phyloP scores from a whole-genome alignment of 768 basidiomycete genomes.

The Imleria badia region DNA sequence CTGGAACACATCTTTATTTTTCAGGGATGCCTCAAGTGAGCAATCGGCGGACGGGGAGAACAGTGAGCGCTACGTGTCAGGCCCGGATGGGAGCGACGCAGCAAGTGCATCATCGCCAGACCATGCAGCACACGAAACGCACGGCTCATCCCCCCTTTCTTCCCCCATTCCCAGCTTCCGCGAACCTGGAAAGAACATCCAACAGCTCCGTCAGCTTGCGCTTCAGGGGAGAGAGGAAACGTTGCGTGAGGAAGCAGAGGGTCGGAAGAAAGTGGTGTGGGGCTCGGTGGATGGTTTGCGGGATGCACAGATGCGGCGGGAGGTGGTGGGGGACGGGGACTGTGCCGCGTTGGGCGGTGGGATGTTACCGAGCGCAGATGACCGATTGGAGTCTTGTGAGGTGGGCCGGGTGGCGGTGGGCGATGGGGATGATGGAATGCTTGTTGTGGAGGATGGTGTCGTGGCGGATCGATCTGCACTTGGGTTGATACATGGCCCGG shows the following conservation, averaged over 20 bases:
- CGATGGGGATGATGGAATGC: background rate
- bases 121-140: background rate
- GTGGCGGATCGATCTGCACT: background rate
- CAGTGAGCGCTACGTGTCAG: background rate
- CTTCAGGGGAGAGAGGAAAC: conserved; percentile 44
- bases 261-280: conserved; percentile 48
- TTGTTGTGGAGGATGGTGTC: background rate
- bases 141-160: conserved; percentile 8
- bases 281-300: conserved; percentile 14
- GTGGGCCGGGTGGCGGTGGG: background rate
- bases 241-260: conserved; percentile 38
- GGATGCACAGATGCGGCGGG: background rate
- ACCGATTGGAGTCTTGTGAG: background rate
- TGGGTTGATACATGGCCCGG: background rate
- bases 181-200: conserved; percentile 34
- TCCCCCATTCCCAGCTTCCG: conserved; percentile 33
- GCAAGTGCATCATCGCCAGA: background rate
- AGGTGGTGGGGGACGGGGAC: background rate
- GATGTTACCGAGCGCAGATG: conserved; percentile 7
- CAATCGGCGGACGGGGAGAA: background rate
- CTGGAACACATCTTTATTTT: background rate
- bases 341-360: background rate
- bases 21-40: background rate
- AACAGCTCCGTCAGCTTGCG: conserved; percentile 46
- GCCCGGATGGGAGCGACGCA: background rate